Evolutionary conservation across 2,329 filamentous ascomycete genomes (phyloP), one percentile per base, ranked within the genome.

Genomic region (Monilinia polystroma): DNA sequence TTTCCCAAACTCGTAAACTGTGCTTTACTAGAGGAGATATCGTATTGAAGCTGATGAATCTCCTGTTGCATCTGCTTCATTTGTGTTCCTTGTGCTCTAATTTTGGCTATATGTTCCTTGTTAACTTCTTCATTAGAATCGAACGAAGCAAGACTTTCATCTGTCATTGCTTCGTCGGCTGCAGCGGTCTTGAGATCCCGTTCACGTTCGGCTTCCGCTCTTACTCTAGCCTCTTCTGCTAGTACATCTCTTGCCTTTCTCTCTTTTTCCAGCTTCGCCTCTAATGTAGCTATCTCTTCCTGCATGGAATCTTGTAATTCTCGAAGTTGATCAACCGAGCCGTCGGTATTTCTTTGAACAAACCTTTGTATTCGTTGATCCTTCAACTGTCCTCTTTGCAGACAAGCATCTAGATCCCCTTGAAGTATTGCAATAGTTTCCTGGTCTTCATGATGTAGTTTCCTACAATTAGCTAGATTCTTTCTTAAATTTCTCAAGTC

Each of bases 91-190:
- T 56, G 53, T 14, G 32, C 53, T 23, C 38, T 56, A n/a, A 62
- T 16, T 35, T 43, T 62, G 16, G 32, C 45, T 11, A 62, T 62
- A 20, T 62, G 58, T 7, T 62, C 29, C 45, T 62, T 51, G 16
- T 62, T 62, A 16, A 62, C 32, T 26, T 62, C 58, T 41, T 62
- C 58, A 16, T 62, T 62, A 4, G 45, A 38, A 38, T 62, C 58
- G 16, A 26, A 49, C 12, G 58, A 62, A 26, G 4, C n/a, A 12
- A 62, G 3, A 41, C 58, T 62, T 26, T 26, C 32, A 26, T 7
- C n/a, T 52, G 29, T 12, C 20, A 26, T 18, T 18, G n/a, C n/a
- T 51, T 35, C 20, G 51, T 52, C 45, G 12, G 3, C 16, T 11
- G n/a, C 58, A 38, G 29, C 45, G 18, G 38, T 20, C 32, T 62